Conservation (phyloP, 2,329 filamentous ascomycete species). For the Neobulgaria alba region DNA sequence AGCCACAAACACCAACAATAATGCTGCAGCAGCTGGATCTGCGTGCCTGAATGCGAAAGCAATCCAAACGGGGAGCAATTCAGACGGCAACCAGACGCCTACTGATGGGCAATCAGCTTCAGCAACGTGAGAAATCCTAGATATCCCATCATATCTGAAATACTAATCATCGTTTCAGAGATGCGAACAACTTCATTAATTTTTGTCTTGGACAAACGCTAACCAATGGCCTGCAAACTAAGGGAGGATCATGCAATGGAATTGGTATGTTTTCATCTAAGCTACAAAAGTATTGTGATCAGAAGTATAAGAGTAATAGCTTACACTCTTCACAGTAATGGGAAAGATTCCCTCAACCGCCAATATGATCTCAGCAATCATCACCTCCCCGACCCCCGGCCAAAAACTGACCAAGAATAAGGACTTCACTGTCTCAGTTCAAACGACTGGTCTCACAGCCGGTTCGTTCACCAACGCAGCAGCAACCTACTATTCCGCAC, state of each 20-base stretch:
- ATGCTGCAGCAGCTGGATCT: slow-evolving; percentile 14
- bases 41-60: slow-evolving; percentile 32
- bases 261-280: slow-evolving; percentile 7
- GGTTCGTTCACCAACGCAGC: slow-evolving; percentile 33
- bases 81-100: slow-evolving; percentile 38
- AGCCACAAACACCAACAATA: not conserved
- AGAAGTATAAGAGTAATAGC: not conserved
- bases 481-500: slow-evolving; percentile 33
- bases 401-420: slow-evolving; percentile 19
- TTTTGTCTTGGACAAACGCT: slow-evolving; percentile 31
- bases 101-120: slow-evolving; percentile 24
- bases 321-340: slow-evolving; percentile 19
- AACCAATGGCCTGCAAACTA: slow-evolving; percentile 51
- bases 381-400: slow-evolving; percentile 21
- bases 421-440: slow-evolving; percentile 29
- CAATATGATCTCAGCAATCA: slow-evolving; percentile 27
- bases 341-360: slow-evolving; percentile 27
- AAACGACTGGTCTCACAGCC: slow-evolving; percentile 29
- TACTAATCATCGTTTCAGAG: slow-evolving; percentile 33
- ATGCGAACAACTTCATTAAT: slow-evolving; percentile 30
- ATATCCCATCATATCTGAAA: not conserved
- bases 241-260: slow-evolving; percentile 49
- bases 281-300: not conserved
- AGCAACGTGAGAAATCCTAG: slow-evolving; percentile 23
- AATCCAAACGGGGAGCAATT: slow-evolving; percentile 16